Percentiles rank a stretch among this genome's conserved stretches.
Evolutionary conservation across 2,329 filamentous ascomycete genomes (phyloP).

Genomic region (Claviceps spartinae): DNA sequence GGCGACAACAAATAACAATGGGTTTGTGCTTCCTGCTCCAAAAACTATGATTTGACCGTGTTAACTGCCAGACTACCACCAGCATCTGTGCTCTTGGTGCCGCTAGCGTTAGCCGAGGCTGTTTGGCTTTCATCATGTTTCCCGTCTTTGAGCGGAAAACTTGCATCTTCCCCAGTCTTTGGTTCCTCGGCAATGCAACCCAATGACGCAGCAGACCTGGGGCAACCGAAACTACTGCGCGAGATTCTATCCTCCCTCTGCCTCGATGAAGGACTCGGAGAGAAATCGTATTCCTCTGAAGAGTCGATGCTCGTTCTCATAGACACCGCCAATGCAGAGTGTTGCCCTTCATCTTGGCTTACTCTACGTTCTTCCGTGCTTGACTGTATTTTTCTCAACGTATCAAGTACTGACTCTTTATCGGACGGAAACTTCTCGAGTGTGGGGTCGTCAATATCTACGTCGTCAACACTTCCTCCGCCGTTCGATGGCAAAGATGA

Average conservation of each 20-base stretch:
- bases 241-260: slow-evolving; percentile 20
- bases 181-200: slow-evolving; percentile 33
- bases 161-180: slow-evolving; percentile 11
- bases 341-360: slow-evolving; percentile 22
- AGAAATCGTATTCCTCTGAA: slow-evolving; percentile 20
- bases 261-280: slow-evolving; percentile 21
- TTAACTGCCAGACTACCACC: slow-evolving; percentile 27
- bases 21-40: background rate
- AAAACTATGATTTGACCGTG: slow-evolving; percentile 1
- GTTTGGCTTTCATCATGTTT: background rate
- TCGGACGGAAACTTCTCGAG: slow-evolving; percentile 35
- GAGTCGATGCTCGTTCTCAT: slow-evolving; percentile 24
- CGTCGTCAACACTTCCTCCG: slow-evolving; percentile 8
- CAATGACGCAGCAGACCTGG: slow-evolving; percentile 27
- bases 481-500: slow-evolving; percentile 9
- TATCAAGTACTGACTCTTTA: slow-evolving; percentile 28
- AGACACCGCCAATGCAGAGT: slow-evolving; percentile 21
- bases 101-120: background rate
- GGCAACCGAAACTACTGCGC: slow-evolving; percentile 20
- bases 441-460: slow-evolving; percentile 32
- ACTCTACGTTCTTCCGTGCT: slow-evolving; percentile 27
- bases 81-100: slow-evolving; percentile 17
- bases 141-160: background rate
- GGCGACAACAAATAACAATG: background rate
- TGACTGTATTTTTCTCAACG: slow-evolving; percentile 32